Evolutionary conservation across 805 yeast genomes (phyloP).

Genomic region (Nematodospora valgi): DNA sequence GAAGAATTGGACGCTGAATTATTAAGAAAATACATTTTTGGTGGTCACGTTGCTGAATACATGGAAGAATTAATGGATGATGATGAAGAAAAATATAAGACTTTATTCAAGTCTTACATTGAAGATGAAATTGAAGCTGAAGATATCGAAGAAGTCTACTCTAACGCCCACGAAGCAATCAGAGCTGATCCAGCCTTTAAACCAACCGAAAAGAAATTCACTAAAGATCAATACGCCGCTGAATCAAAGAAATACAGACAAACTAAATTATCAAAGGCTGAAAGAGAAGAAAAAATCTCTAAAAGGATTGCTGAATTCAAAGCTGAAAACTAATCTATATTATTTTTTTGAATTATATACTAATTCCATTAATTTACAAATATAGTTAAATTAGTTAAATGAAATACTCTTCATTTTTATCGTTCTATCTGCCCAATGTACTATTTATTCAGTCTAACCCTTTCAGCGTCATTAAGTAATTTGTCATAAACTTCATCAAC

Average conservation of each 20-base stretch:
- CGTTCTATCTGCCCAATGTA: too few species aligned
- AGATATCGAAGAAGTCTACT: constrained; percentile 91
- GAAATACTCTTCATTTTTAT: too few species aligned
- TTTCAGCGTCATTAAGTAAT: constrained; percentile 62
- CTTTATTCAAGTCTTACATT: constrained; percentile 93
- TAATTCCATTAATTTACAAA: neutral
- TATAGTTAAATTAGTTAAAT: too few species aligned
- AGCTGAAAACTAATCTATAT: constrained; percentile 38
- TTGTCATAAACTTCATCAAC: constrained; percentile 77
- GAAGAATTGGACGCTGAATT: constrained; percentile 98
- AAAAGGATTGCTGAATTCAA: constrained; percentile 93
- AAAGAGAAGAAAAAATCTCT: constrained; percentile 85
- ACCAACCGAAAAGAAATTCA: constrained; percentile 87
- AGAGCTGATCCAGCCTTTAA: constrained; percentile 93
- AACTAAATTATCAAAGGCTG: constrained; percentile 83
- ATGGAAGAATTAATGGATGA: constrained; percentile 99
- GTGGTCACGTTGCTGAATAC: constrained; percentile 99
- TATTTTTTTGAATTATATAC: neutral
- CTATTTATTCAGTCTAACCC: constrained; percentile 54
- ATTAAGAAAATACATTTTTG: constrained; percentile 98
- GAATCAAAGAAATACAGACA: constrained; percentile 90
- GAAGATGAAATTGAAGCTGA: constrained; percentile 98
- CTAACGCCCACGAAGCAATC: constrained; percentile 91
- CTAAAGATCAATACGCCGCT: constrained; percentile 98
- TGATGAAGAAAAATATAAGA: constrained; percentile 98